These are phyloP conservation scores for Camelina sativa DNA, from an alignment of 345 rosid genomes.

Conservation along the genomic window DNA sequence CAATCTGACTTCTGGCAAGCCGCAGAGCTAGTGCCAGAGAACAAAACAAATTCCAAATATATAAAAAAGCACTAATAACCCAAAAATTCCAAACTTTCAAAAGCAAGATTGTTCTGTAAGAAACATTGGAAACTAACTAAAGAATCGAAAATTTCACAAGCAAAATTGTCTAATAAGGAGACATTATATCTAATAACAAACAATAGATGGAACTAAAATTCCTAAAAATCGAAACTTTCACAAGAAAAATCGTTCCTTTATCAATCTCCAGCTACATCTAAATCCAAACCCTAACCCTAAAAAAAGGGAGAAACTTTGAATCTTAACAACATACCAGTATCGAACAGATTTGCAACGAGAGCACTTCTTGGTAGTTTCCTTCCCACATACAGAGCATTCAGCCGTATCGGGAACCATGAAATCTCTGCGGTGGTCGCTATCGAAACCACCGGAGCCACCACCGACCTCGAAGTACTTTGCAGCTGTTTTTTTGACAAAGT, in stretches of 20 bases:
- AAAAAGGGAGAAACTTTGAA: not conserved
- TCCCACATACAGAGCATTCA: conserved; percentile 51
- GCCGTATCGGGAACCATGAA: conserved; percentile 26
- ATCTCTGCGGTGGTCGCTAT: conserved; percentile 42
- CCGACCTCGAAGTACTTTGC: conserved; percentile 91
- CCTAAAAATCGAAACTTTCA: conserved; percentile 19
- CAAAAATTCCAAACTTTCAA: conserved; percentile 5
- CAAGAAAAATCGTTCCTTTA: not conserved
- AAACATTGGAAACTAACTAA: not conserved
- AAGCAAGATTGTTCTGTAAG: not conserved
- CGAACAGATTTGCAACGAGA: conserved; percentile 69
- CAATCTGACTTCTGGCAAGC: conserved; percentile 81
- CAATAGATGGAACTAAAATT: not conserved
- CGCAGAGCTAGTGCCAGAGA: conserved; percentile 53
- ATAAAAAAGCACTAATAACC: not conserved
- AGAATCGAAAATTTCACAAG: conserved; percentile 12
- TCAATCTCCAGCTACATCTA: not conserved
- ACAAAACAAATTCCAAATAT: not conserved
- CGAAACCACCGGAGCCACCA: conserved; percentile 60
- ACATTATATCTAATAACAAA: too few relatives aligned
- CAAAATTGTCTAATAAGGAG: not conserved
- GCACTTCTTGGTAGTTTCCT: conserved; percentile 49
- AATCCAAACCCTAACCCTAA: conserved; percentile 15
- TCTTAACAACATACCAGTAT: conserved; percentile 51
- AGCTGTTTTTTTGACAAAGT: conserved; percentile 78